Percentiles rank a stretch among this genome's conserved stretches.
phyloP scores from a whole-genome alignment of 176 grass and related monocot species.

The Microstegium vimineum region DNA sequence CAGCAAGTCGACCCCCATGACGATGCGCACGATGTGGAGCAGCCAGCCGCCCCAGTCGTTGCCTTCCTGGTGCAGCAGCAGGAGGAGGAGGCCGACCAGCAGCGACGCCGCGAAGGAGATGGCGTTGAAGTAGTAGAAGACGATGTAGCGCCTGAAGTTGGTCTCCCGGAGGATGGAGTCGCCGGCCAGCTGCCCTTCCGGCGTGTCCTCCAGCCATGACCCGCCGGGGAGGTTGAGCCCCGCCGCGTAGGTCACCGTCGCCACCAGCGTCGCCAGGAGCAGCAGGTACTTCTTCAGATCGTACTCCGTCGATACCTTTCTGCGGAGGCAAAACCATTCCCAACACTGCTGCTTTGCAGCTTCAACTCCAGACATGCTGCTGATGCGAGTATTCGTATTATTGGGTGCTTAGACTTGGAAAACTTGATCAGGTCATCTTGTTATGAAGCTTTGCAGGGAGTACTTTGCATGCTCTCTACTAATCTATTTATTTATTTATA shows the following conservation, averaged over 20 bases:
- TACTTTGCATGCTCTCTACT: too few relatives aligned
- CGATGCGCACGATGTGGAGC: too few relatives aligned
- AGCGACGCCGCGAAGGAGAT: neutral
- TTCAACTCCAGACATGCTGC: too few relatives aligned
- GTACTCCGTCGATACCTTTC: neutral
- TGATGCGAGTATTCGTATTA: too few relatives aligned
- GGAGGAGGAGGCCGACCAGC: neutral
- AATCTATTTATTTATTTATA: too few relatives aligned
- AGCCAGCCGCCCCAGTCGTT: too few relatives aligned
- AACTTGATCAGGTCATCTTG: too few relatives aligned
- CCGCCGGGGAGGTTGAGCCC: conserved; percentile 24
- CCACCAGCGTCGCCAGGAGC: conserved; percentile 17
- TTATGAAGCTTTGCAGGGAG: too few relatives aligned
- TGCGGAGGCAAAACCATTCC: too few relatives aligned
- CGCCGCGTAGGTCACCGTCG: conserved; percentile 12
- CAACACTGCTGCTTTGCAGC: rapidly evolving
- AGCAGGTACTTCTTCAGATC: neutral
- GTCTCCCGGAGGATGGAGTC: neutral
- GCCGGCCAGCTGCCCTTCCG: neutral
- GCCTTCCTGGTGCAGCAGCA: too few relatives aligned
- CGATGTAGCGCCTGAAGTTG: neutral
- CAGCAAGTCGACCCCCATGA: neutral
- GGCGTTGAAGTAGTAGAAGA: neutral
- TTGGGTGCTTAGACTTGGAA: too few relatives aligned
- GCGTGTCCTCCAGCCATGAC: conserved; percentile 12